Evolutionary conservation across 78 protist genomes (phyloP), one percentile per base, ranked within the genome.

Genomic region (Isochrysis galbana): DNA sequence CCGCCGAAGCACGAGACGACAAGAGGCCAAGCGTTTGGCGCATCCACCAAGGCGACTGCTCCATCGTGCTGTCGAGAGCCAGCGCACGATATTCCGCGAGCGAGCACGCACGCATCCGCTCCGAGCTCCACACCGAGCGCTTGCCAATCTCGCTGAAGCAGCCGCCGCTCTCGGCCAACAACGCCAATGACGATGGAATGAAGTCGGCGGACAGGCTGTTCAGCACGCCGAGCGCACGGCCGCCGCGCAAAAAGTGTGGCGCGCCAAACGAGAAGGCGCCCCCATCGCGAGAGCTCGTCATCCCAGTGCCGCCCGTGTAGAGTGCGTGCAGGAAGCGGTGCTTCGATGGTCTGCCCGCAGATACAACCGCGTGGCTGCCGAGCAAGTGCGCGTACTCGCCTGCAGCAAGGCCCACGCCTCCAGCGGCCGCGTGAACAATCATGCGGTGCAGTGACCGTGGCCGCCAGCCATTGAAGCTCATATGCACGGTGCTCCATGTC

Each of bases 111-210:
- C n/a, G n/a, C n/a, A n/a, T n/a, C n/a, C 91, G 74, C 45, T 74
- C 14, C 36, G 11, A 32, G 22, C 32, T 11, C 78, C 69, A 89
- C 25, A 89, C 61, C 82, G 38, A 17, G 1, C 77, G 74, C 80
- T 89, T 89, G 91, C 91, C 91, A 36, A 89, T 89, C 41, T 89
- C 91, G 32, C 26, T 22, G 42, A 89, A 61, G 25, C 80, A n/a
- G n/a, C n/a, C 78, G 61, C 91, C 91, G 3, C 91, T 42, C 21
- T 61, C 78, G 34, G 82, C 10, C 80, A 89, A 23, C 67, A 54
- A 10, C 67, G 67, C 67, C 10, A 54, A 54, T 54, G 67, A 54
- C 10, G 67, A 10, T 19, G 67, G 19, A 19, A 54, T 54, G 67
- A 54, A 54, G 67, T 54, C 67, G 10, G 32, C 67, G 32, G 67